phyloP scores from a whole-genome alignment of 2,329 filamentous ascomycete species.

The Diaporthe citriasiana region DNA sequence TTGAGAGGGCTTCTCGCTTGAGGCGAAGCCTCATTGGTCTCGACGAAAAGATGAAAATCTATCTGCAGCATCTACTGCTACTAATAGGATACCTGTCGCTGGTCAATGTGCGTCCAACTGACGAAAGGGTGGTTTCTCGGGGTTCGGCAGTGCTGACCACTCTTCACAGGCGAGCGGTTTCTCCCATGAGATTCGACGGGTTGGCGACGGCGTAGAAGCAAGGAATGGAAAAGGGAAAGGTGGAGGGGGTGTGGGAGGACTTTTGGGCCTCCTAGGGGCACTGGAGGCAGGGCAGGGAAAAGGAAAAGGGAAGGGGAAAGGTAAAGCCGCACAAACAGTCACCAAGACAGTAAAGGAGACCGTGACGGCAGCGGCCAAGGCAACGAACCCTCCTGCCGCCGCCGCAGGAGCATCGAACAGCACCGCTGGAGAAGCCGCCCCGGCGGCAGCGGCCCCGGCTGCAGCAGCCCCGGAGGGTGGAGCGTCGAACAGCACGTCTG shows the following conservation, averaged over 20 bases:
- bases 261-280: not conserved
- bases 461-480: slow-evolving; percentile 40
- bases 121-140: not conserved
- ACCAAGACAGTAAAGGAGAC: slow-evolving; percentile 34
- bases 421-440: slow-evolving; percentile 19
- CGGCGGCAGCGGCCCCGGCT: slow-evolving; percentile 41
- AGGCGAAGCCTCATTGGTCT: slow-evolving; percentile 34
- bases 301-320: not conserved
- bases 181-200: slow-evolving; percentile 28
- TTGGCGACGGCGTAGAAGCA: slow-evolving; percentile 19
- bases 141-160: slow-evolving; percentile 16
- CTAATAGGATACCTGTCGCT: slow-evolving; percentile 39
- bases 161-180: slow-evolving; percentile 34
- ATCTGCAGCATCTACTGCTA: slow-evolving; percentile 32
- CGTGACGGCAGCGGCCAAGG: slow-evolving; percentile 17
- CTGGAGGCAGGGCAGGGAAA: slow-evolving; percentile 1
- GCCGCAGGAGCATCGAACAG: slow-evolving; percentile 18
- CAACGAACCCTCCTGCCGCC: not conserved
- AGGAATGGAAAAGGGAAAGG: not conserved
- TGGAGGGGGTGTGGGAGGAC: not conserved
- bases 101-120: slow-evolving; percentile 34
- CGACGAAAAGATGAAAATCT: slow-evolving; percentile 39
- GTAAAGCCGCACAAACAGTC: slow-evolving; percentile 15
- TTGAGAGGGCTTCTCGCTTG: slow-evolving; percentile 16
- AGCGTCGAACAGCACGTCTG: slow-evolving; percentile 14